phyloP scores from a whole-genome alignment of 768 basidiomycete genomes.

The Psilocybe sp. region DNA sequence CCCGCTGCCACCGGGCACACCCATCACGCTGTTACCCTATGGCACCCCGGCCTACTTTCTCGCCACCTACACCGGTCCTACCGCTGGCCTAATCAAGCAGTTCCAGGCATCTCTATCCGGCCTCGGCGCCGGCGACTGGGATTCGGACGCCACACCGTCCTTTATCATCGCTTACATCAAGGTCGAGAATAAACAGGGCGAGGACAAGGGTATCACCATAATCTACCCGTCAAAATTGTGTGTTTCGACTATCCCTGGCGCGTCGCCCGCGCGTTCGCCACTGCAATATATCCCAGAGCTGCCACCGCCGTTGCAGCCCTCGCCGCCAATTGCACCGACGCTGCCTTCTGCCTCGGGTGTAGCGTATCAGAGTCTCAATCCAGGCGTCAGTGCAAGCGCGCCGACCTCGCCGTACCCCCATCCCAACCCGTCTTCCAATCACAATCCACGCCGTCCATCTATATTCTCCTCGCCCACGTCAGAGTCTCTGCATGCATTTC shows the following conservation, averaged over 20 bases:
- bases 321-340: slow-evolving; percentile 38
- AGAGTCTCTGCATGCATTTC: slow-evolving; percentile 38
- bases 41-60: slow-evolving; percentile 74
- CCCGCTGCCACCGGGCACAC: slow-evolving; percentile 56
- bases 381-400: not conserved
- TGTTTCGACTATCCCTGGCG: slow-evolving; percentile 37
- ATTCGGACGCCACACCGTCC: slow-evolving; percentile 13
- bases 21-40: slow-evolving; percentile 68
- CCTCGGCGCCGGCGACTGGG: slow-evolving; percentile 59
- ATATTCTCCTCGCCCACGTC: slow-evolving; percentile 28
- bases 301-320: slow-evolving; percentile 58
- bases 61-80: slow-evolving; percentile 67
- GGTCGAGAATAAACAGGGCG: slow-evolving; percentile 75
- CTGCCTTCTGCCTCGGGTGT: slow-evolving; percentile 18
- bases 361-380: slow-evolving; percentile 1
- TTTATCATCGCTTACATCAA: slow-evolving; percentile 74
- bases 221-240: slow-evolving; percentile 72
- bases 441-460: slow-evolving; percentile 18
- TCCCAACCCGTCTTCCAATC: not conserved
- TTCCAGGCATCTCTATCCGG: slow-evolving; percentile 65
- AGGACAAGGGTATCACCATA: slow-evolving; percentile 74
- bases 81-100: slow-evolving; percentile 54
- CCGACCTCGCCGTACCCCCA: too few species aligned
- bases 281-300: slow-evolving; percentile 62
- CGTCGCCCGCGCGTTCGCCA: slow-evolving; percentile 27